phyloP scores from a whole-genome alignment of 2,329 filamentous ascomycete species.

The Phialophora macrospora region DNA sequence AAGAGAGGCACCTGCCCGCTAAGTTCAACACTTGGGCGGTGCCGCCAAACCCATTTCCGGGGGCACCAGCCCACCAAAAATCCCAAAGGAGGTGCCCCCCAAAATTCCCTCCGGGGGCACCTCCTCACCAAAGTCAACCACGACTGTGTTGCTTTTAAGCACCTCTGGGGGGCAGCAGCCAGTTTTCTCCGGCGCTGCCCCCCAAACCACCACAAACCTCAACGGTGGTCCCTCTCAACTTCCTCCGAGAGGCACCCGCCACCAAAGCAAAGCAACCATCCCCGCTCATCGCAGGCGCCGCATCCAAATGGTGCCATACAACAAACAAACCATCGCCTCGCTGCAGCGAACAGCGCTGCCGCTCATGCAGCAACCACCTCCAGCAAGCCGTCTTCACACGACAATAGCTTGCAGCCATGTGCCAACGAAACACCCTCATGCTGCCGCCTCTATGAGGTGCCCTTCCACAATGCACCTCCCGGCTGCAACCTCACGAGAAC shows the following conservation, averaged over 20 bases:
- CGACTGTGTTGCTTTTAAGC: background rate
- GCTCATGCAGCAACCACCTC: background rate
- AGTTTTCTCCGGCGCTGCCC: background rate
- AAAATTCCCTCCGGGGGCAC: background rate
- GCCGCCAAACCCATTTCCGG: background rate
- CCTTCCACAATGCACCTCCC: background rate
- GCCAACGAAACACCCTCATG: background rate
- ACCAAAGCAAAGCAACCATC: background rate
- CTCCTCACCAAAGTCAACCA: background rate
- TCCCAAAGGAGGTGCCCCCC: background rate
- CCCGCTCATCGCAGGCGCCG: background rate
- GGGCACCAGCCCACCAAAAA: background rate
- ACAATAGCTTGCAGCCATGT: background rate
- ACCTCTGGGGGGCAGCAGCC: background rate
- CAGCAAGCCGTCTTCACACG: background rate
- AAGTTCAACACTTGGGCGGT: background rate
- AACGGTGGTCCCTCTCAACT: background rate
- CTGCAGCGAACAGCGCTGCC: background rate
- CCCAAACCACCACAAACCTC: background rate
- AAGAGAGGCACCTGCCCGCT: background rate
- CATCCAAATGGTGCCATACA: background rate
- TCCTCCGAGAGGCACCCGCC: background rate
- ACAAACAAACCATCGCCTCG: background rate
- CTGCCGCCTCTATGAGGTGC: background rate
- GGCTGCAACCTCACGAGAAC: background rate